phyloP scores from a whole-genome alignment of 139 green algal genomes.

The Edaphochlamys debaryana region DNA sequence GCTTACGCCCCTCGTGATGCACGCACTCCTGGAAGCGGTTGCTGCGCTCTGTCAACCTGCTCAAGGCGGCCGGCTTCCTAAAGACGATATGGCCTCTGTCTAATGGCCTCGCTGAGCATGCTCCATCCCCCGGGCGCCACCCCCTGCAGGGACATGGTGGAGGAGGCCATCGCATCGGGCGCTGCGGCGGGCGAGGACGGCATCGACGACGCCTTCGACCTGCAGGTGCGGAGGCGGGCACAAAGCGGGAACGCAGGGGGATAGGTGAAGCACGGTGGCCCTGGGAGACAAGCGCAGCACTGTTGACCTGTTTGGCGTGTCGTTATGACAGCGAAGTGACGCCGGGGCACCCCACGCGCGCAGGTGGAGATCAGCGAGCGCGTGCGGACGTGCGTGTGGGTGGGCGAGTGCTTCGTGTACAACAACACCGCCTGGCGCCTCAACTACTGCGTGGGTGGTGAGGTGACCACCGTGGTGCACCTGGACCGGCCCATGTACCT shows the following conservation, averaged over 20 bases:
- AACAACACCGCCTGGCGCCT: slow-evolving; percentile 96
- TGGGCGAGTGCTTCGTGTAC: slow-evolving; percentile 99
- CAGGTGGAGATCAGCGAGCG: slow-evolving; percentile 52
- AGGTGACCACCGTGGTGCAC: slow-evolving; percentile 97
- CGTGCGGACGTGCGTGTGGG: slow-evolving; percentile 63
- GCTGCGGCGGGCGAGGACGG: slow-evolving; percentile 88
- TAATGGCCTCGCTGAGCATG: too few species aligned
- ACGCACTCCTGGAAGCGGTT: too few species aligned
- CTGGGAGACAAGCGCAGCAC: too few species aligned
- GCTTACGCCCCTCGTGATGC: not conserved
- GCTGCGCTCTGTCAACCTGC: too few species aligned
- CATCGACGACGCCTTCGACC: slow-evolving; percentile 97
- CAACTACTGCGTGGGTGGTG: slow-evolving; percentile 97
- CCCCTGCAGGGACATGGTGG: slow-evolving; percentile 70
- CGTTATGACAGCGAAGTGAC: too few species aligned
- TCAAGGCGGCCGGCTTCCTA: too few species aligned
- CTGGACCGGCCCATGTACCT: slow-evolving; percentile 98
- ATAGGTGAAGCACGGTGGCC: too few species aligned
- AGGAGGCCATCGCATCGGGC: slow-evolving; percentile 66
- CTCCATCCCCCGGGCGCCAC: too few species aligned
- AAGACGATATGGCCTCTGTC: too few species aligned
- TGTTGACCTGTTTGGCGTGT: too few species aligned
- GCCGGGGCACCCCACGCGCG: too few species aligned
- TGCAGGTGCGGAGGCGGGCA: slow-evolving; percentile 83
- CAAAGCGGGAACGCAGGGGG: too few species aligned